phyloP scores from a whole-genome alignment of 441 rosid species.

The Pelargonium cotyledonis region DNA sequence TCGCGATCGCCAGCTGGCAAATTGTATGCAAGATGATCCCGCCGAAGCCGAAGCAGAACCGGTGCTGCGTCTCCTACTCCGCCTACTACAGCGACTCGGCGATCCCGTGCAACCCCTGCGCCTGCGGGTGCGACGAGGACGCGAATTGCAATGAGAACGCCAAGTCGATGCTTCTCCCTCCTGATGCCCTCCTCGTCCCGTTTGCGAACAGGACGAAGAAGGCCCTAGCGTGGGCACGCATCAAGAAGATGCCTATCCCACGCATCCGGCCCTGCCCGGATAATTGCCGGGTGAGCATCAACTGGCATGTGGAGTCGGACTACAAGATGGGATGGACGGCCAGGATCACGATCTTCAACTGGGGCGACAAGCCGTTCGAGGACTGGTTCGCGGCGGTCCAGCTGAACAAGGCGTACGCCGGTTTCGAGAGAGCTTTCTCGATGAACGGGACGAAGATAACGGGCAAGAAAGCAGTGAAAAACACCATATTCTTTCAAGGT shows the following conservation, averaged over 20 bases:
- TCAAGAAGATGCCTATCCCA: conserved; percentile 29
- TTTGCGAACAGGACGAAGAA: conserved; percentile 41
- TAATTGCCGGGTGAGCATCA: conserved; percentile 47
- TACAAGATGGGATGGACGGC: conserved; percentile 44
- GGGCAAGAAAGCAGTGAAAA: conserved; percentile 14
- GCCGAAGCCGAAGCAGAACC: conserved; percentile 22
- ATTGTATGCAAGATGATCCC: conserved; percentile 43
- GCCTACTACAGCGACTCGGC: conserved; percentile 45
- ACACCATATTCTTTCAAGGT: conserved; percentile 47
- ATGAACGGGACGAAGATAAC: conserved; percentile 39
- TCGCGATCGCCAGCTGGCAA: conserved; percentile 49
- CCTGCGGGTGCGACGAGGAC: conserved; percentile 44
- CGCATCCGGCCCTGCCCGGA: conserved; percentile 50
- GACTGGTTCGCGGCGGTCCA: conserved; percentile 44
- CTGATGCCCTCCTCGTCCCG: conserved; percentile 38
- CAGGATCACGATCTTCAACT: conserved; percentile 47
- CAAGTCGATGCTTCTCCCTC: conserved; percentile 35
- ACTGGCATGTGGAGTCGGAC: conserved; percentile 48
- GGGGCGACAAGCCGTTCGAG: conserved; percentile 40
- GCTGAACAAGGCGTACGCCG: conserved; percentile 33
- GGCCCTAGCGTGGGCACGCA: conserved; percentile 32
- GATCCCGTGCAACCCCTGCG: conserved; percentile 48
- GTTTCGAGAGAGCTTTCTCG: conserved; percentile 39
- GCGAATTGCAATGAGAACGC: conserved; percentile 34
- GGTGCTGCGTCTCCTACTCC: conserved; percentile 50